Conservation (phyloP, 2,329 filamentous ascomycete genomes). For the Corinectria fuckeliana region DNA sequence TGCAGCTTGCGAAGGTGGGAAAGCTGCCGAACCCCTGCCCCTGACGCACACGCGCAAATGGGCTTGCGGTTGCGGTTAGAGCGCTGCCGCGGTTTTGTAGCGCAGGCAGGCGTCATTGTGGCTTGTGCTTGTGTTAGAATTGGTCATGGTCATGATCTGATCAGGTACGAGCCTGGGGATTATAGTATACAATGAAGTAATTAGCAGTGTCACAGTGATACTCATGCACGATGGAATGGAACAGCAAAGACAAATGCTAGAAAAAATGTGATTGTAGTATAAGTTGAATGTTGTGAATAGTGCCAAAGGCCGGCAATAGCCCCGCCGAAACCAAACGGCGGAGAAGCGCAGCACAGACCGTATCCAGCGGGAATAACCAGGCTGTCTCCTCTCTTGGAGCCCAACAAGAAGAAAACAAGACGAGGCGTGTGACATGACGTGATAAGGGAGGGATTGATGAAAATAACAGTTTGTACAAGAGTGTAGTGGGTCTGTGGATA, state of each 20-base stretch:
- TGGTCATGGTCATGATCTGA: slow-evolving; percentile 8
- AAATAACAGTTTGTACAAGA: slow-evolving; percentile 7
- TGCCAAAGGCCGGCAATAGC: too few species aligned
- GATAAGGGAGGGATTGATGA: slow-evolving; percentile 10
- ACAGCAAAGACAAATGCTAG: neutral
- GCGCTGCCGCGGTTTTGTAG: slow-evolving; percentile 8
- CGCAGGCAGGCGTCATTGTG: slow-evolving; percentile 1
- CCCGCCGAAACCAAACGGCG: neutral
- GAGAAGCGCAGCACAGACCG: slow-evolving; percentile 23
- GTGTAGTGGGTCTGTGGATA: slow-evolving; percentile 3
- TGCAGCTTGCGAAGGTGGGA: neutral
- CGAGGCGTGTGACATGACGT: slow-evolving; percentile 16
- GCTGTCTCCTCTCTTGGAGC: slow-evolving; percentile 10
- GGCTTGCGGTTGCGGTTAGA: slow-evolving; percentile 6
- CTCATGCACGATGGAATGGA: neutral
- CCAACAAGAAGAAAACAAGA: slow-evolving; percentile 14
- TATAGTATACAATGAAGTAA: neutral
- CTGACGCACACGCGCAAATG: neutral
- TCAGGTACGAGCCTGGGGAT: too few species aligned
- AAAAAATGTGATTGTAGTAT: neutral
- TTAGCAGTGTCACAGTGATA: neutral
- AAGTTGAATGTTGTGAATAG: neutral
- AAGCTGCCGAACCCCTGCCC: neutral
- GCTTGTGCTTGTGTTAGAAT: too few species aligned
- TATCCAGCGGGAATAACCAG: slow-evolving; percentile 23